Conservation (phyloP, 2,329 filamentous ascomycete species). For the Westerdykella sp. region DNA sequence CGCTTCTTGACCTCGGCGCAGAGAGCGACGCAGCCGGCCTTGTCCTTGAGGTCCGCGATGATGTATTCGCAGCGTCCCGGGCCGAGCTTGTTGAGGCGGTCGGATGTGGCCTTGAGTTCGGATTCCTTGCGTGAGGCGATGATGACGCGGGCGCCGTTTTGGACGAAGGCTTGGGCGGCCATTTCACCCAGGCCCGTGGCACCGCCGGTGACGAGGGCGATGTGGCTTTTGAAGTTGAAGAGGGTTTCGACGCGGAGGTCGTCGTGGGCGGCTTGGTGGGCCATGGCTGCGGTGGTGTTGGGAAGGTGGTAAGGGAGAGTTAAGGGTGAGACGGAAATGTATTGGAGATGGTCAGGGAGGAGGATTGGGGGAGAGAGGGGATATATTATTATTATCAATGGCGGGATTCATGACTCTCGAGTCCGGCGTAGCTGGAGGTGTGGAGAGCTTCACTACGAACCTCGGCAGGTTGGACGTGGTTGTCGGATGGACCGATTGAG, state of each 20-base stretch:
- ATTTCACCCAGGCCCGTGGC: slow-evolving; percentile 50
- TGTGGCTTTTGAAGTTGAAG: slow-evolving; percentile 33
- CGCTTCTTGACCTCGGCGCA: slow-evolving; percentile 45
- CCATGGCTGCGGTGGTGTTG: slow-evolving; percentile 13
- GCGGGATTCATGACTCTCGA: neutral
- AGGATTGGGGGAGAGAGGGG: neutral
- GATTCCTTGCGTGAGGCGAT: slow-evolving; percentile 50
- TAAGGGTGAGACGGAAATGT: neutral
- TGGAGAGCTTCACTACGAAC: neutral
- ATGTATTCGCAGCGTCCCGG: slow-evolving; percentile 49
- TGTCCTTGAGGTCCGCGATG: slow-evolving; percentile 48
- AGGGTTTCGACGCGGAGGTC: slow-evolving; percentile 30
- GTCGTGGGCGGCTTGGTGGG: slow-evolving; percentile 25
- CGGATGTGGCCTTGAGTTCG: slow-evolving; percentile 43
- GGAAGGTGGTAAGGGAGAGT: neutral
- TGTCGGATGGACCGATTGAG: too few species aligned
- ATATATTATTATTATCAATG: neutral
- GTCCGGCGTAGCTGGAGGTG: neutral
- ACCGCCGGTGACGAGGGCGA: slow-evolving; percentile 48
- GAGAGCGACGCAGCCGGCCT: slow-evolving; percentile 45
- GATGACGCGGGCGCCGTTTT: slow-evolving; percentile 49
- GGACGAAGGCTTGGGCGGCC: slow-evolving; percentile 50
- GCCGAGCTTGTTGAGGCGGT: slow-evolving; percentile 46
- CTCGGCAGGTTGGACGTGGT: neutral
- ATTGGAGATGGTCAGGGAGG: neutral